These are phyloP conservation scores for Alternaria sp. DNA, from an alignment of 2,329 filamentous ascomycete genomes.

Conservation along the genomic window DNA sequence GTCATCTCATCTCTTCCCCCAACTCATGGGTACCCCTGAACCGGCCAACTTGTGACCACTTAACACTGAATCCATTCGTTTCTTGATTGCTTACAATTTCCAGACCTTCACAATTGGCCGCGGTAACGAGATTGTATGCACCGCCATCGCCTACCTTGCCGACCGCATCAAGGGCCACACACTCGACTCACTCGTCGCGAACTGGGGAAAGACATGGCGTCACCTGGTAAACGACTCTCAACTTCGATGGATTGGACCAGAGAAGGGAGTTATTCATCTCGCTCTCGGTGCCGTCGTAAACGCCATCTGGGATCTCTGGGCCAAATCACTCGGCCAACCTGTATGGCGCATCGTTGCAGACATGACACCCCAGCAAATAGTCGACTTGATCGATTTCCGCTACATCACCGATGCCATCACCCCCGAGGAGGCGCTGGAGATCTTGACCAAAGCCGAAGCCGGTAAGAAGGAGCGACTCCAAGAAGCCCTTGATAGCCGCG, in stretches of 20 bases:
- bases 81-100: neutral
- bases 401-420: conserved; percentile 96
- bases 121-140: conserved; percentile 90
- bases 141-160: conserved; percentile 79
- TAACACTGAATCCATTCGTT: neutral
- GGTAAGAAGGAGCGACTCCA: conserved; percentile 74
- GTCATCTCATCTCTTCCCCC: neutral
- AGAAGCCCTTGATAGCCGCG: conserved; percentile 74
- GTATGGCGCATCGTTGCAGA: conserved; percentile 91
- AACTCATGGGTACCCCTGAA: neutral
- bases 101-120: conserved; percentile 82
- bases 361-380: conserved; percentile 87
- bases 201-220: conserved; percentile 90
- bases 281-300: conserved; percentile 89
- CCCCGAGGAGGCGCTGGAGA: conserved; percentile 76
- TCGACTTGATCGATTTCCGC: conserved; percentile 88
- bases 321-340: conserved; percentile 82
- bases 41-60: neutral
- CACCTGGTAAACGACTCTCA: conserved; percentile 91
- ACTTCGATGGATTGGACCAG: conserved; percentile 90
- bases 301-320: conserved; percentile 95
- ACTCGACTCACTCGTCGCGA: conserved; percentile 74
- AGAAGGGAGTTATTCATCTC: conserved; percentile 93
- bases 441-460: conserved; percentile 69
- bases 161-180: conserved; percentile 77